Base-by-base conservation (phyloP, 2,329 filamentous ascomycete species). In the Aspergillus ochraceoroseus region DNA sequence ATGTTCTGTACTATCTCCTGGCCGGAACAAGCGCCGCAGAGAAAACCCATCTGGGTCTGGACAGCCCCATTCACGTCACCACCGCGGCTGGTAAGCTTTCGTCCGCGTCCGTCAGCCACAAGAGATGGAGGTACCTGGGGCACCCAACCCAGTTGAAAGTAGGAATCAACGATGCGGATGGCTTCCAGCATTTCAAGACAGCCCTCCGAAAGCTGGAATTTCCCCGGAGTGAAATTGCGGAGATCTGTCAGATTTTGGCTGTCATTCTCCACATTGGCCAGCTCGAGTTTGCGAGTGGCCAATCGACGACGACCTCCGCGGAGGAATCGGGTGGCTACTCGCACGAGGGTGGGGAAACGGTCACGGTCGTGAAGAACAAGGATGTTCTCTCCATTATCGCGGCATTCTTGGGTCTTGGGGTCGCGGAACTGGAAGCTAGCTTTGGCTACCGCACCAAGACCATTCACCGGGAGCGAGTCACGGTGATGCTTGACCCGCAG, bases 291-390 rank as follows among this genome's bases (percentile, higher is more conserved):
- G 81, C 85, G 60, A 88, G 79, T 0, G 83, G 84, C 2, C 82
- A 85, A 53, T 80, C 82, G 51, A 96, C 92, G 1, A 82, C 82
- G 2, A 82, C 79, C 0, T 79, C 79, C 1, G 87, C 80, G 1
- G 89, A 95, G 54, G 92, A 98, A 57, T 96, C 90, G 52, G 92
- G 92, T 40, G 90, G 90, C 13, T 96, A 92, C 66, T 95, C 92
- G 0, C 88, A 95, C 59, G 92, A 98, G 65, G 92, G 92, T 50
- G 87, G 83, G 28, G 86, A 92, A 58, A 85, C 77, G 0, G 73
- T 89, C 18, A 96, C 92, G 0, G 77, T 83, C 2, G 90, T 95
- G 20, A 92, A 85, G 70, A 98, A 98, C 66, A 94, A 89, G 68
- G 90, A 96, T 48, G 83, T 87, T 1, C 73, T 98, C 5, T 75